Evolutionary conservation across 805 yeast genomes (phyloP).

Genomic region (Monosporozyma unispora): DNA sequence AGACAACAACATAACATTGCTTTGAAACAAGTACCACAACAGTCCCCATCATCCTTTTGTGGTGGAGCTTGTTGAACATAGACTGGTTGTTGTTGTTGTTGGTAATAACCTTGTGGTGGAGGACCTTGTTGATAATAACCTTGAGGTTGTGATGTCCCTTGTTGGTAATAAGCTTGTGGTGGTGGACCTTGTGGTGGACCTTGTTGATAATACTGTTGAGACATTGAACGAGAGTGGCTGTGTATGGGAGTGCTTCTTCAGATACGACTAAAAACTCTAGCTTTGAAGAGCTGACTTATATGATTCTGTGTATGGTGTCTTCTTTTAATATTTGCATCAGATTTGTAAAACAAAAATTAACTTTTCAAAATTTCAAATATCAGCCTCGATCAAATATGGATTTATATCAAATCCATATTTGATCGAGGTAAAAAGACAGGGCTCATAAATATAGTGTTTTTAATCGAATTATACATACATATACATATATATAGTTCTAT

Average conservation of each 20-base stretch:
- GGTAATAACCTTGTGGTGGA: constrained; percentile 13
- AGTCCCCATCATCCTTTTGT: constrained; percentile 17
- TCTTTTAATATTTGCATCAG: too few species aligned
- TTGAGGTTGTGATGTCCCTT: constrained; percentile 10
- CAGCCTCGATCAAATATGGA: too few species aligned
- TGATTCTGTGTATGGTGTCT: neutral
- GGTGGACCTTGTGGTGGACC: constrained; percentile 19
- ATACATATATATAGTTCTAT: too few species aligned
- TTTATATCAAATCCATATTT: too few species aligned
- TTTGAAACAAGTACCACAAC: constrained; percentile 26
- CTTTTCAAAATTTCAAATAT: too few species aligned
- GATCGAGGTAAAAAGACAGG: too few species aligned
- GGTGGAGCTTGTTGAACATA: constrained; percentile 27
- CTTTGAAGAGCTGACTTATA: neutral
- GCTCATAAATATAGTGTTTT: too few species aligned
- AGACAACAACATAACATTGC: constrained; percentile 27
- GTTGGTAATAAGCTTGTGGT: constrained; percentile 6
- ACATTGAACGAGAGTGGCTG: neutral
- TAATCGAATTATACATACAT: too few species aligned
- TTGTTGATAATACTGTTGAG: constrained; percentile 14
- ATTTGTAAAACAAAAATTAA: too few species aligned
- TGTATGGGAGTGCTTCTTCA: neutral
- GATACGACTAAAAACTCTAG: neutral
- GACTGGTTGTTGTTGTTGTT: constrained; percentile 17
- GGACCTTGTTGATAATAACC: constrained; percentile 16